These are phyloP conservation scores for Monosporascus ibericus DNA, from an alignment of 2,329 filamentous ascomycete genomes.

Conservation along the genomic window DNA sequence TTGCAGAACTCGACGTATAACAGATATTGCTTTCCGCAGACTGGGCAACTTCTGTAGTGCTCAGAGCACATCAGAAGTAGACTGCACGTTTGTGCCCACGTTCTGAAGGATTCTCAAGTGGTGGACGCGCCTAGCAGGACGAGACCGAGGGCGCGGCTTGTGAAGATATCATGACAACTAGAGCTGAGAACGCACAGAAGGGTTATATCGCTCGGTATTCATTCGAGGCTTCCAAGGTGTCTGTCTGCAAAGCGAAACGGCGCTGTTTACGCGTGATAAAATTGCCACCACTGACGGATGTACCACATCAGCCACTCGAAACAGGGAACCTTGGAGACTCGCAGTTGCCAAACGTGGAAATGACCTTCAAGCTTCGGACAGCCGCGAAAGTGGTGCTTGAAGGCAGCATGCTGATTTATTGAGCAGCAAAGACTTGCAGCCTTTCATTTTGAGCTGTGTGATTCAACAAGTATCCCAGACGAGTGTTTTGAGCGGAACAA, in stretches of 20 bases:
- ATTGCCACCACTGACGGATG: background rate
- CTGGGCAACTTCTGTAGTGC: slow-evolving; percentile 50
- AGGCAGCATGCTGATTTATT: background rate
- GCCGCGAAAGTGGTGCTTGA: background rate
- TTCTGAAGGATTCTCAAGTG: background rate
- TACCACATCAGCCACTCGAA: background rate
- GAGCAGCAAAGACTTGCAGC: background rate
- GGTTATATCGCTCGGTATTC: background rate
- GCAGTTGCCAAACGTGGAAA: background rate
- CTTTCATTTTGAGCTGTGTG: background rate
- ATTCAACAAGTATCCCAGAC: background rate
- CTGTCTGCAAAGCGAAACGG: background rate
- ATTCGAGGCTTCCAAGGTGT: background rate
- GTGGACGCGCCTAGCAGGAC: background rate
- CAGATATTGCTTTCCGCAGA: slow-evolving; percentile 54
- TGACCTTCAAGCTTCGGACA: background rate
- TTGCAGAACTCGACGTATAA: slow-evolving; percentile 53
- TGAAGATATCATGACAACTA: background rate
- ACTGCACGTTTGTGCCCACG: background rate
- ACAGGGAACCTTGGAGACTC: background rate
- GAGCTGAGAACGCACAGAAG: background rate
- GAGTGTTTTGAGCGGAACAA: background rate
- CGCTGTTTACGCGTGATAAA: background rate
- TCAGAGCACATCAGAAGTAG: slow-evolving; percentile 52
- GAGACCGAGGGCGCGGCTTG: background rate